phyloP scores from a whole-genome alignment of 192 early-diverging fungal genomes.

The Gigaspora rosea region DNA sequence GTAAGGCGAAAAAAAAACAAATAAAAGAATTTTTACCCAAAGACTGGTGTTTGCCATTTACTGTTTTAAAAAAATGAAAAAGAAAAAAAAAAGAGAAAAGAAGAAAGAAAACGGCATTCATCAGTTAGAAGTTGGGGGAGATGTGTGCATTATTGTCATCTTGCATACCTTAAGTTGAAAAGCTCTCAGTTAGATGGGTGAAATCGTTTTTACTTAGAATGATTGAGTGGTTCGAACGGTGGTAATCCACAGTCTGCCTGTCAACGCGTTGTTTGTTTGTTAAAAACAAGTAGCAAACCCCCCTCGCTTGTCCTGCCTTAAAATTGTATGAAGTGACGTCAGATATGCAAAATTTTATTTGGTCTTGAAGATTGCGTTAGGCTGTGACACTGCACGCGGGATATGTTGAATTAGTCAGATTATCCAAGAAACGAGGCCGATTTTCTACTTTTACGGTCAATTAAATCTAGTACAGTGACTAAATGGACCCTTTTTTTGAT shows the following conservation, averaged over 20 bases:
- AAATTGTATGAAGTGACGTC: conserved; percentile 14
- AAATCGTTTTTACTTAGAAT: conserved; percentile 3
- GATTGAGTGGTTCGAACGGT: conserved; percentile 20
- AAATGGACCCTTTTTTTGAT: neutral
- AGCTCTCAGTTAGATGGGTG: neutral
- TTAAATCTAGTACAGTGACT: neutral
- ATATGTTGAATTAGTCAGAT: neutral
- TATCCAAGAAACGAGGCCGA: no score
- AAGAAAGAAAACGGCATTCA: neutral
- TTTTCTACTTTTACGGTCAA: neutral
- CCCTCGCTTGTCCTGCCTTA: conserved; percentile 14
- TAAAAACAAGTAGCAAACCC: conserved; percentile 2
- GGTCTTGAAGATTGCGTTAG: neutral
- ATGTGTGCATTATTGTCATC: neutral
- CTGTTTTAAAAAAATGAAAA: neutral
- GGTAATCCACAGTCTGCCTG: conserved; percentile 17
- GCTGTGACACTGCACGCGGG: neutral
- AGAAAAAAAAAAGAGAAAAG: neutral
- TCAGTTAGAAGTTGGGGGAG: neutral
- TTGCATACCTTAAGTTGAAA: conserved; percentile 11
- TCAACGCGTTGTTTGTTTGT: conserved; percentile 7
- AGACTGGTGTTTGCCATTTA: conserved; percentile 19
- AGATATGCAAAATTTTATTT: neutral
- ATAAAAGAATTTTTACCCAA: conserved; percentile 24
- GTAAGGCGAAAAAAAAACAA: conserved; percentile 8